Percentiles rank a stretch among this genome's conserved stretches.
Evolutionary conservation across 2,329 filamentous ascomycete genomes (phyloP).

Genomic region (Claviceps sp.): DNA sequence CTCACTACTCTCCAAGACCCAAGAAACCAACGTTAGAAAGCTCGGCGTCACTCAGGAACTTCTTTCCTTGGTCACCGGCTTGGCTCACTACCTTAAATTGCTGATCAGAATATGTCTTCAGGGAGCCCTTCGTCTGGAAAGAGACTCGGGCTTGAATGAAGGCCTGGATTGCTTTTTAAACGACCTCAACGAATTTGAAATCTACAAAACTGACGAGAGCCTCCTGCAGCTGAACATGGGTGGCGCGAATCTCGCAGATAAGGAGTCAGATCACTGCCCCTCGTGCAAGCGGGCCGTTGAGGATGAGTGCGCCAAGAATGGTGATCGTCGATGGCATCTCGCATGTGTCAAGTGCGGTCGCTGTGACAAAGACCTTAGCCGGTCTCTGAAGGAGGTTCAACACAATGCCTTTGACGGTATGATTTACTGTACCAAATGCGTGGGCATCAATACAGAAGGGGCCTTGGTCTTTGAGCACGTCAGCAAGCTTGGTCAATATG

Average conservation of each 20-base stretch:
- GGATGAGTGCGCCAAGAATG: constrained; percentile 72
- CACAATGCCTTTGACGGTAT: constrained; percentile 56
- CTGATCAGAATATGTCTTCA: constrained; percentile 95
- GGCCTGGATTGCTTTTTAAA: constrained; percentile 74
- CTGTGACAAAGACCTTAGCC: constrained; percentile 51
- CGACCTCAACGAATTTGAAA: constrained; percentile 72
- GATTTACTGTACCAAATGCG: constrained; percentile 60
- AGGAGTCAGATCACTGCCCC: constrained; percentile 73
- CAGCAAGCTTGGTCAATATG: constrained; percentile 83
- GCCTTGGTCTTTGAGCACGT: constrained; percentile 53
- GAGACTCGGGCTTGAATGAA: constrained; percentile 60
- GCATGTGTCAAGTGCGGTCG: constrained; percentile 66
- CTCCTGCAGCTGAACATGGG: constrained; percentile 52
- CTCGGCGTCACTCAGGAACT: constrained; percentile 94
- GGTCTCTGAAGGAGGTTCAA: constrained; percentile 53
- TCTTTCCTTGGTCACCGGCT: constrained; percentile 89
- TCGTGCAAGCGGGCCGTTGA: constrained; percentile 80
- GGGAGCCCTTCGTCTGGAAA: constrained; percentile 79
- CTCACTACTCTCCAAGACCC: constrained; percentile 82
- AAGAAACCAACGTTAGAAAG: constrained; percentile 79
- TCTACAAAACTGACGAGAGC: constrained; percentile 57
- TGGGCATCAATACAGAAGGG: constrained; percentile 39
- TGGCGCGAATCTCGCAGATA: constrained; percentile 53
- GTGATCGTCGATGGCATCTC: constrained; percentile 71
- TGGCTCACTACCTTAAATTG: constrained; percentile 95